These are phyloP conservation scores for Barnettozyma salicaria DNA, from an alignment of 805 yeast species.

Conservation along the genomic window DNA sequence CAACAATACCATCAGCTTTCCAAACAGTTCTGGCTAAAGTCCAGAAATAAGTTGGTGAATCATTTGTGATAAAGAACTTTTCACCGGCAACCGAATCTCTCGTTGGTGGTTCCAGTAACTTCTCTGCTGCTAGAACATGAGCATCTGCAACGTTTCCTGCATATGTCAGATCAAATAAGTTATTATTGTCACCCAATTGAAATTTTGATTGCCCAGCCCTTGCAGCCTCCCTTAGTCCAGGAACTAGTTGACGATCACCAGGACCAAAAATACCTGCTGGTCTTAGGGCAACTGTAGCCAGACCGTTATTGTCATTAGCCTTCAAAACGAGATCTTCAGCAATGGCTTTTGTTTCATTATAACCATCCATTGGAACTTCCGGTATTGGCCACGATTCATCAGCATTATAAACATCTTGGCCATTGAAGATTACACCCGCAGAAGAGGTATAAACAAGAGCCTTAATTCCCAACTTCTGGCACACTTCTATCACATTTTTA, in stretches of 20 bases:
- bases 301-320: constrained; percentile 53
- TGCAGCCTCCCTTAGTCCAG: constrained; percentile 82
- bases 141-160: constrained; percentile 98
- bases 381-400: constrained; percentile 96
- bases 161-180: constrained; percentile 93
- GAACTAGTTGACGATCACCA: constrained; percentile 94
- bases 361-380: constrained; percentile 88
- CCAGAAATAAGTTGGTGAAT: constrained; percentile 94
- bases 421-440: constrained; percentile 96
- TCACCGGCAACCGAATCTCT: constrained; percentile 66
- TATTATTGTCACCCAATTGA: constrained; percentile 92
- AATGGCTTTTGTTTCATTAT: constrained; percentile 87
- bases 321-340: constrained; percentile 80
- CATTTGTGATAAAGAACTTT: constrained; percentile 86
- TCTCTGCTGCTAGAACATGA: constrained; percentile 87
- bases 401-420: constrained; percentile 86
- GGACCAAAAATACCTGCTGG: constrained; percentile 99
- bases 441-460: constrained; percentile 93
- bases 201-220: constrained; percentile 80
- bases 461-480: constrained; percentile 42
- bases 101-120: constrained; percentile 45
- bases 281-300: constrained; percentile 79
- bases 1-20: constrained; percentile 92
- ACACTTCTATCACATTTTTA: constrained; percentile 58
- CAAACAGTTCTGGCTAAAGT: constrained; percentile 93